These are phyloP conservation scores for Globisporangium cystogenes DNA, from an alignment of 352 stramenopile species.

Conservation along the genomic window DNA sequence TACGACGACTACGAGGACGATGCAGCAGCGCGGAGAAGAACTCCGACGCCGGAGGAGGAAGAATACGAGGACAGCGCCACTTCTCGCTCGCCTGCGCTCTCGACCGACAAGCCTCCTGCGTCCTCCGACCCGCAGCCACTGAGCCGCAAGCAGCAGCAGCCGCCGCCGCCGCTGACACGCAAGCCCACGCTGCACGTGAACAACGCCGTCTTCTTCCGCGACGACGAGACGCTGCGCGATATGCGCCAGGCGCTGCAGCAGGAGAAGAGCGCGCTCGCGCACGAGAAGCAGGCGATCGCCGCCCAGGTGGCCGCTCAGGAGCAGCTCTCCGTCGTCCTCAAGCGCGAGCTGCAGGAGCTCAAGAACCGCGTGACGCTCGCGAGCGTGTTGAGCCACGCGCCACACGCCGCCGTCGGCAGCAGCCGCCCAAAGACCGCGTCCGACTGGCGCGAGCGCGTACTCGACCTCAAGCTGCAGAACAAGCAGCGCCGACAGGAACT, in stretches of 20 bases:
- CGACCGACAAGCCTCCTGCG: no score
- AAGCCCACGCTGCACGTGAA: slow-evolving; percentile 16
- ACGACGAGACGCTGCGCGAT: slow-evolving; percentile 43
- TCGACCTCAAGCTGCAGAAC: slow-evolving; percentile 43
- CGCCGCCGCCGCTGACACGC: slow-evolving; percentile 6
- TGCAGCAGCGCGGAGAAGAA: slow-evolving; percentile 13
- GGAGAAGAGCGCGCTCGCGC: slow-evolving; percentile 31
- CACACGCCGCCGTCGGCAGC: not conserved
- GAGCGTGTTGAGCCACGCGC: slow-evolving; percentile 4
- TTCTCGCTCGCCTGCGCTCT: not conserved
- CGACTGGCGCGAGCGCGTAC: slow-evolving; percentile 39
- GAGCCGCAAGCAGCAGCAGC: not conserved
- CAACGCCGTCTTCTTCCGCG: slow-evolving; percentile 46
- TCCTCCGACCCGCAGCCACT: not conserved
- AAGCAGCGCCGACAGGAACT: slow-evolving; percentile 27
- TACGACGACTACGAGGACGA: slow-evolving; percentile 13
- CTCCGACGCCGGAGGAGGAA: slow-evolving; percentile 10
- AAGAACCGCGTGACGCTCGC: slow-evolving; percentile 51
- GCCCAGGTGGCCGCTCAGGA: slow-evolving; percentile 32
- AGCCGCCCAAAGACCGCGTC: slow-evolving; percentile 16
- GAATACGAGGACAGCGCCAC: slow-evolving; percentile 4
- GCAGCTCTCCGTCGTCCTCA: slow-evolving; percentile 21
- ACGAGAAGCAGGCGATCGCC: slow-evolving; percentile 24
- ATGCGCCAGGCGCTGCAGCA: slow-evolving; percentile 26
- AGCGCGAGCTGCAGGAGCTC: slow-evolving; percentile 41